Evolutionary conservation across 2,329 filamentous ascomycete genomes (phyloP).

Genomic region (Epichloe gansuensis): DNA sequence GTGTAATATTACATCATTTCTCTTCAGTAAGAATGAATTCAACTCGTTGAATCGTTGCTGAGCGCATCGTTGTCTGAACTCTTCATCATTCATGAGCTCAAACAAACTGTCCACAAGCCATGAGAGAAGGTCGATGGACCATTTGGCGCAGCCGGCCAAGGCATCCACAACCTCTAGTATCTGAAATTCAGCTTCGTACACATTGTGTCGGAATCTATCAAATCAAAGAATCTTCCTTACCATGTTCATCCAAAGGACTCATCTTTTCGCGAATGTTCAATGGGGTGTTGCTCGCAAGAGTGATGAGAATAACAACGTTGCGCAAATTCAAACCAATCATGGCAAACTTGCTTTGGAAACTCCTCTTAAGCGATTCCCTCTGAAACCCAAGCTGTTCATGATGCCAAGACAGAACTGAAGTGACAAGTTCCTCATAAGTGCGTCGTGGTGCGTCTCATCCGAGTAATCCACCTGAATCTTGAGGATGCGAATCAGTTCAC

Average conservation of each 20-base stretch:
- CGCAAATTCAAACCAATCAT: constrained; percentile 65
- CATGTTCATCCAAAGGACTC: constrained; percentile 49
- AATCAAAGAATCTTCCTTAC: constrained; percentile 17
- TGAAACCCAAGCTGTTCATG: constrained; percentile 66
- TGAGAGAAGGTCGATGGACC: constrained; percentile 60
- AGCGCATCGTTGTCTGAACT: constrained; percentile 38
- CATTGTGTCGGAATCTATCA: neutral
- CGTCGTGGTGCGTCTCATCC: constrained; percentile 58
- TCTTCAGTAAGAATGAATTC: constrained; percentile 37
- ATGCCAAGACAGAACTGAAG: constrained; percentile 69
- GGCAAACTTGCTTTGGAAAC: constrained; percentile 60
- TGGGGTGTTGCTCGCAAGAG: constrained; percentile 48
- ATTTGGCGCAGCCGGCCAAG: constrained; percentile 63
- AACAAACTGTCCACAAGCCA: constrained; percentile 51
- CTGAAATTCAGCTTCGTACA: neutral
- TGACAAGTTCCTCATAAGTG: constrained; percentile 58
- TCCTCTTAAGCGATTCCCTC: constrained; percentile 46
- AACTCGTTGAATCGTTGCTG: constrained; percentile 36
- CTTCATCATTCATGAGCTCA: constrained; percentile 37
- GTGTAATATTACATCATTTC: constrained; percentile 47
- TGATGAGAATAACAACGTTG: constrained; percentile 54
- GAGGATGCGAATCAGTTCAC: constrained; percentile 55
- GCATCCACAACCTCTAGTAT: constrained; percentile 57
- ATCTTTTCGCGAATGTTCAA: constrained; percentile 41
- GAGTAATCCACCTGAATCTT: constrained; percentile 73